phyloP scores from a whole-genome alignment of 2,329 filamentous ascomycete species.

The Scolecobasidium constrictum region DNA sequence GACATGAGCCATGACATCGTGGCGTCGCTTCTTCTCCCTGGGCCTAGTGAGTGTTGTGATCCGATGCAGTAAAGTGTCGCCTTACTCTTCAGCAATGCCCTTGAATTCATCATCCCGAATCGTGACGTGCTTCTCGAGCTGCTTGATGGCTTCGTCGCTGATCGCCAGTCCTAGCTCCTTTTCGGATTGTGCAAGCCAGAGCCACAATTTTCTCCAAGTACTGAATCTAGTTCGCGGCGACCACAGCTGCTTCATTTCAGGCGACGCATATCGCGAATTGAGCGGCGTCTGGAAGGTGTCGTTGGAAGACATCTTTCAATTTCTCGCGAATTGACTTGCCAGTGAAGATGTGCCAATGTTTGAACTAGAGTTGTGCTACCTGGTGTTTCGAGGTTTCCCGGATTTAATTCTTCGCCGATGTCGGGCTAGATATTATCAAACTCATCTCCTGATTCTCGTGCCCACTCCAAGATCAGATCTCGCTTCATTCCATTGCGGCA shows the following conservation, averaged over 20 bases:
- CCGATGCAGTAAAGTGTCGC: slow-evolving; percentile 17
- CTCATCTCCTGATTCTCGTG: too few relatives aligned
- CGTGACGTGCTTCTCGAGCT: slow-evolving; percentile 33
- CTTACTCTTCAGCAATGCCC: slow-evolving; percentile 37
- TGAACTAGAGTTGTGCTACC: too few relatives aligned
- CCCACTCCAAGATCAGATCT: too few relatives aligned
- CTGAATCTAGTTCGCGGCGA: slow-evolving; percentile 55
- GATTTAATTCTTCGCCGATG: too few relatives aligned
- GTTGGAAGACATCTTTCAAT: slow-evolving; percentile 1
- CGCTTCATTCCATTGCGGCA: too few relatives aligned
- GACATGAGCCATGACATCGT: slow-evolving; percentile 39
- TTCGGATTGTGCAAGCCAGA: slow-evolving; percentile 72
- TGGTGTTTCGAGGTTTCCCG: too few relatives aligned
- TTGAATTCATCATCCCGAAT: slow-evolving; percentile 38
- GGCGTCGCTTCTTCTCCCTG: neutral
- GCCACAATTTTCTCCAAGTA: slow-evolving; percentile 79
- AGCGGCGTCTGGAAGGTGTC: slow-evolving; percentile 53
- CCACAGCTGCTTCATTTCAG: slow-evolving; percentile 29
- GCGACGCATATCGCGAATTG: slow-evolving; percentile 54
- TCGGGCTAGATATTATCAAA: too few relatives aligned
- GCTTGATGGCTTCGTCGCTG: slow-evolving; percentile 46
- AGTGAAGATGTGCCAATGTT: too few relatives aligned
- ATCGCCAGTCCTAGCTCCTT: slow-evolving; percentile 70
- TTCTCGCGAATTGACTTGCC: too few relatives aligned
- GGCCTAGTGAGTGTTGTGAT: neutral